Base-by-base conservation (phyloP, 2,329 filamentous ascomycete genomes). In the Ilyonectria mors-panacis region DNA sequence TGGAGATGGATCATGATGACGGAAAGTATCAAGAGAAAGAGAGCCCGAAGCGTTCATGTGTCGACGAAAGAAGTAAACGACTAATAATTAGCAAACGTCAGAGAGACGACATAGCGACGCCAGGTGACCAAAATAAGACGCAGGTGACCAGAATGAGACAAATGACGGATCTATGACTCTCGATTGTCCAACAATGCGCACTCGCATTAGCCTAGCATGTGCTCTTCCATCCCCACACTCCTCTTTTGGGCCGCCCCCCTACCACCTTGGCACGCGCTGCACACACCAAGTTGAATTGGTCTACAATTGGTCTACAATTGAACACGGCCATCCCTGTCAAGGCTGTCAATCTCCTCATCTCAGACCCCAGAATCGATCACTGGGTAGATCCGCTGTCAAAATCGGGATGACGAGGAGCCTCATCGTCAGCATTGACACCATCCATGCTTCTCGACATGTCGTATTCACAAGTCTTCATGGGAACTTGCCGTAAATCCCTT, bases 311-410 rank as follows among this genome's bases (percentile, higher is more conserved):
- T 50, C 53, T 21, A n/a, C 53, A 60, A 65, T 71, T 73, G 61
- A 66, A 57, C 62, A 63, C 57, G 17, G 30, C 45, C 23, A 68
- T 65, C 70, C 70, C 65, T 71, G 59, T 50, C 72, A 63, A 66
- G 62, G 47, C 66, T 70, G 68, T 68, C 71, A 69, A 55, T 59
- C 59, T 66, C 68, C 55, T 61, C 45, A 62, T 63, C 58, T 66
- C 64, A 56, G 26, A 51, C 45, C 59, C 59, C 37, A 47, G 54
- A 19, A 59, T 57, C 60, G 50, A 56, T 70, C 44, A 35, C 62
- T 70, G 73, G 73, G 63, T 75, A 75, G 73, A 75, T 75, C 73
- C 73, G 73, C 69, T 74, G 70, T 67, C 73, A 73, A 61, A 54
- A 53, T 63, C 63, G 65, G 54, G 68, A 45, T 26, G 55, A 45